Evolutionary conservation across 2,329 filamentous ascomycete species (phyloP).

Genomic region (Aciculosporium take): DNA sequence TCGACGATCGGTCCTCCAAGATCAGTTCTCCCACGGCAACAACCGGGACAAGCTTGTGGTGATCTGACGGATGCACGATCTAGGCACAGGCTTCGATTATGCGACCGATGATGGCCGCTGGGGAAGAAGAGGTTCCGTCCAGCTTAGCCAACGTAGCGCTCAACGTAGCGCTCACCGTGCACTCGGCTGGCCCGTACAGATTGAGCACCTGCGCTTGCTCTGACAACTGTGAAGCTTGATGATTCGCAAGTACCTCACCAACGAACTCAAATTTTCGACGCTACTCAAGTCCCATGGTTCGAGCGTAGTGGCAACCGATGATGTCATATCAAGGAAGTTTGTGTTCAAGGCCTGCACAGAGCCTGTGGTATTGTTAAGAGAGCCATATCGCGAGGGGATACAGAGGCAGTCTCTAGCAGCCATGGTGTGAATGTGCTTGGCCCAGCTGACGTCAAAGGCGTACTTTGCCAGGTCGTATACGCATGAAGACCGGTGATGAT

Average conservation of each 20-base stretch:
- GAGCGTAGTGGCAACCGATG: slow-evolving; percentile 9
- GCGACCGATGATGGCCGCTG: slow-evolving; percentile 5
- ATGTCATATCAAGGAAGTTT: slow-evolving; percentile 32
- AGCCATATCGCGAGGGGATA: slow-evolving; percentile 24
- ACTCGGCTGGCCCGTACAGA: slow-evolving; percentile 9
- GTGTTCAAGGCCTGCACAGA: slow-evolving; percentile 23
- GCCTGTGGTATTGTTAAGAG: slow-evolving; percentile 28
- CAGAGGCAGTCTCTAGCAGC: slow-evolving; percentile 6
- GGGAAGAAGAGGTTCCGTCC: not conserved
- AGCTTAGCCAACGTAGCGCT: slow-evolving; percentile 2
- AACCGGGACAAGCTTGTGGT: slow-evolving; percentile 10
- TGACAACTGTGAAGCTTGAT: slow-evolving; percentile 1
- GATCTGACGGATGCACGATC: slow-evolving; percentile 13
- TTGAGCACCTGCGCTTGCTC: slow-evolving; percentile 11
- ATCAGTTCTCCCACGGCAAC: slow-evolving; percentile 15
- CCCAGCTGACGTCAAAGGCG: slow-evolving; percentile 7
- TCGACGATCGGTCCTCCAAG: slow-evolving; percentile 13
- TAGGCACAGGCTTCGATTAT: slow-evolving; percentile 8
- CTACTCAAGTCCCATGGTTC: not conserved
- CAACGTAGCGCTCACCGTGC: slow-evolving; percentile 4
- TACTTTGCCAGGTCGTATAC: slow-evolving; percentile 6
- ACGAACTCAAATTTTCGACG: slow-evolving; percentile 1
- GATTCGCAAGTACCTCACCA: slow-evolving; percentile 3
- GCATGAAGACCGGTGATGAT: too few species aligned
- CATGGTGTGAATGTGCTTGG: slow-evolving; percentile 5